Conservation (phyloP, 805 yeast genomes). For the Nakazawaea holstii region DNA sequence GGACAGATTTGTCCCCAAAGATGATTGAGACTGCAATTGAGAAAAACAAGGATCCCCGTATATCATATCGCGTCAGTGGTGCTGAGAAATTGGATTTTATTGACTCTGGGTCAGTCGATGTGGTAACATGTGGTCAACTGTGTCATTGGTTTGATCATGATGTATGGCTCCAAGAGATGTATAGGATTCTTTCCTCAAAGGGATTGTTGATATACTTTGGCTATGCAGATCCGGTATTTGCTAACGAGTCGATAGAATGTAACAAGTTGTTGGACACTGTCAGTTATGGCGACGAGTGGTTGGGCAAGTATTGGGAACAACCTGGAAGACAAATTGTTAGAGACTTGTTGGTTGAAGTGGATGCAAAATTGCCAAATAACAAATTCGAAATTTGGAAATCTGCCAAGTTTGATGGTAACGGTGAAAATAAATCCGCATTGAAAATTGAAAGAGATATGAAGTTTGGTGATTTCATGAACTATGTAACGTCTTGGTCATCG, state of each 20-base stretch:
- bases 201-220: conserved; percentile 69
- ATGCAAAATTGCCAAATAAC: conserved; percentile 32
- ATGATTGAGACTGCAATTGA: conserved; percentile 41
- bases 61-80: conserved; percentile 14
- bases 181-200: conserved; percentile 30
- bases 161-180: conserved; percentile 24
- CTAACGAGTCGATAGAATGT: conserved; percentile 44
- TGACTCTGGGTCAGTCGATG: conserved; percentile 35
- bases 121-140: conserved; percentile 78
- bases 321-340: conserved; percentile 67
- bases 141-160: conserved; percentile 67
- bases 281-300: conserved; percentile 34
- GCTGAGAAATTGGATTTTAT: conserved; percentile 26
- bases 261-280: conserved; percentile 43
- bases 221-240: conserved; percentile 63
- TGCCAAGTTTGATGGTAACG: conserved; percentile 20
- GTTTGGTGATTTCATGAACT: conserved; percentile 41
- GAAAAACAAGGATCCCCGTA: conserved; percentile 19
- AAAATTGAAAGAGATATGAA: conserved; percentile 32
- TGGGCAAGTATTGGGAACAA: conserved; percentile 81
- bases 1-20: conserved; percentile 40
- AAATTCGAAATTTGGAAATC: conserved; percentile 30
- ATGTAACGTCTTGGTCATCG: conserved; percentile 68
- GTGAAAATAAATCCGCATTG: conserved; percentile 19
- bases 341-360: conserved; percentile 34